These are phyloP conservation scores for Ceratocystis variospora DNA, from an alignment of 2,329 filamentous ascomycete species.

Conservation along the genomic window DNA sequence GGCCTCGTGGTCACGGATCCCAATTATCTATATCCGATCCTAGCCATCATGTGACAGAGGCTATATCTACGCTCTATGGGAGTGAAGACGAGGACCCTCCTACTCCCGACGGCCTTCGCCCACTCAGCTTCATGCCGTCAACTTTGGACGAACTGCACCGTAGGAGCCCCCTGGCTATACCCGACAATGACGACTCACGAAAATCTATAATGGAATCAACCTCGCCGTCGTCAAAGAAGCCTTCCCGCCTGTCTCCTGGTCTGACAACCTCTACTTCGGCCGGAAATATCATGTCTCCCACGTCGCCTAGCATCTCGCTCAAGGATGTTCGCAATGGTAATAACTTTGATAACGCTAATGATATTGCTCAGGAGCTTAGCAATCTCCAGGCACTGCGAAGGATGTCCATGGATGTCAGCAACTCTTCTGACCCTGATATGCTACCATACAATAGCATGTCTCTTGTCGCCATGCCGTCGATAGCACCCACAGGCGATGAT, in stretches of 20 bases:
- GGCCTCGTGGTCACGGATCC: constrained; percentile 40
- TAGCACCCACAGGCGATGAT: constrained; percentile 57
- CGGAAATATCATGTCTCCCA: constrained; percentile 27
- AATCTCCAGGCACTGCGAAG: constrained; percentile 80
- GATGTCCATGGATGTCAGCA: constrained; percentile 89
- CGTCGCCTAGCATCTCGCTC: constrained; percentile 40
- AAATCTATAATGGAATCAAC: constrained; percentile 33
- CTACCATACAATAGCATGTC: constrained; percentile 54
- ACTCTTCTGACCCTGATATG: constrained; percentile 57
- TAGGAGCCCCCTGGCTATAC: constrained; percentile 22
- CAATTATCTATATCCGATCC: constrained; percentile 67
- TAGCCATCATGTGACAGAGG: constrained; percentile 85
- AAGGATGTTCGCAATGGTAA: constrained; percentile 47
- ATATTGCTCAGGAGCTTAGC: constrained; percentile 81
- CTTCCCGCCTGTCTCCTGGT: constrained; percentile 28
- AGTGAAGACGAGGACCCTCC: constrained; percentile 51
- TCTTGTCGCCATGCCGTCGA: constrained; percentile 55
- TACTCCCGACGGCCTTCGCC: constrained; percentile 35
- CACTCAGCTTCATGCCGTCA: constrained; percentile 54
- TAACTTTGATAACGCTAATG: constrained; percentile 74
- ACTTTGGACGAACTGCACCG: constrained; percentile 16
- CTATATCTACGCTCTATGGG: constrained; percentile 82
- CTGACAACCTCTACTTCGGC: constrained; percentile 24
- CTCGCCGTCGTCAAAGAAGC: constrained; percentile 32
- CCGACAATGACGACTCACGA: constrained; percentile 28